These are phyloP conservation scores for Arxiozyma heterogenica DNA, from an alignment of 1,139 yeast genomes.

Conservation along the genomic window DNA sequence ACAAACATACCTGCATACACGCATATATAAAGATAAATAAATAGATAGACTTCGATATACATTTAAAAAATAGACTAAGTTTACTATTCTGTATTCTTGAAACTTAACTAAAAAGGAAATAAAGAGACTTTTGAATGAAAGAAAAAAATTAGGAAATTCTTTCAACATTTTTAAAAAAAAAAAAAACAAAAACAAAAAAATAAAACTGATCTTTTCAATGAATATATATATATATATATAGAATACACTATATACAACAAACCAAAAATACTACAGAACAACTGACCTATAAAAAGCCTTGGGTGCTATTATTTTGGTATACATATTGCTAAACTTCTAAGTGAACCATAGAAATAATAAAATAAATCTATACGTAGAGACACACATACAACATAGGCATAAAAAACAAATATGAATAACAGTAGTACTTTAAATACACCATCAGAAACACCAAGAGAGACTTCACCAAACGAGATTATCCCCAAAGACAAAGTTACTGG, in stretches of 20 bases:
- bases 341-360: not conserved
- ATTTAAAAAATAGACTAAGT: not conserved
- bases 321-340: too few species aligned
- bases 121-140: not conserved
- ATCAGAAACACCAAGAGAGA: not conserved
- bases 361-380: too few species aligned
- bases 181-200: too few species aligned
- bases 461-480: not conserved
- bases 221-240: too few species aligned
- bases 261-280: too few species aligned
- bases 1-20: not conserved
- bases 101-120: not conserved
- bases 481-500: not conserved
- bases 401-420: not conserved
- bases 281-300: not conserved
- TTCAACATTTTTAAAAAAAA: not conserved
- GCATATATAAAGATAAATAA: not conserved
- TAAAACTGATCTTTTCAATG: too few species aligned
- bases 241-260: too few species aligned
- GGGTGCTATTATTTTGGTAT: not conserved
- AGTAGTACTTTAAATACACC: not conserved
- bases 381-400: not conserved
- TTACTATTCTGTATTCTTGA: not conserved
- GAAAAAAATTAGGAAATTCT: not conserved
- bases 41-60: too few species aligned